Base-by-base conservation (phyloP, 2,329 filamentous ascomycete species). In the Verticillium albo-atrum region DNA sequence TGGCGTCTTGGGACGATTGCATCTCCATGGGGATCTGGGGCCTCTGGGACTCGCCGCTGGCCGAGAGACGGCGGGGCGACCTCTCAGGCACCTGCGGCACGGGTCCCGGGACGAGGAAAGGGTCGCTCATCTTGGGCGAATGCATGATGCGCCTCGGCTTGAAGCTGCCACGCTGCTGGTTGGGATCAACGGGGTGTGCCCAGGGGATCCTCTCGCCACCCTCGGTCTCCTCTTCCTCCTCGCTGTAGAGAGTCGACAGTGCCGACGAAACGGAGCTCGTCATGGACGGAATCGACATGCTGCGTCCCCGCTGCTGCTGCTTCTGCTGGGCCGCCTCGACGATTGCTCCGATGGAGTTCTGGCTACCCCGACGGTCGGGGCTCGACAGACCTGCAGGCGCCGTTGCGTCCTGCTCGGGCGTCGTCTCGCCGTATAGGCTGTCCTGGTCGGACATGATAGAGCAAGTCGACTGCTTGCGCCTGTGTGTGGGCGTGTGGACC, bases 221-320 rank as follows among this genome's bases (percentile, higher is more conserved):
- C 25, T 7, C 57, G 20, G 50, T 54, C 30, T 70, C 70, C 6
- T 79, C 75, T 57, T 83, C 81, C 30, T 82, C 80, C 54, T 79
- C 80, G 60, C 82, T 85, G 62, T 84, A 84, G 5, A 86, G 68
- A 0, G 83, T 86, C 4, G 83, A 86, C 5, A 86, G 71, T 2
- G 81, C 78, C 42, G 81, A 84, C 0, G 81, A 84, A 15, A 75
- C 71, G 9, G 80, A 74, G 62, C 79, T 83, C 4, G 75, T 72
- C 4, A 68, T 59, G 0, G 78, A 80, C 4, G 26, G 56, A 35
- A 57, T 58, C 28, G 56, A 63, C 61, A 20, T 60, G 56, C 63
- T 58, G 60, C 62, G 34, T 52, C 60, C 62, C 7, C 58, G 60
- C 20, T 59, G 25, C 37, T 60, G 30, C 26, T 54, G 58, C 51